Conservation (phyloP, 2,329 filamentous ascomycete genomes). For the Alternaria tenuissima region DNA sequence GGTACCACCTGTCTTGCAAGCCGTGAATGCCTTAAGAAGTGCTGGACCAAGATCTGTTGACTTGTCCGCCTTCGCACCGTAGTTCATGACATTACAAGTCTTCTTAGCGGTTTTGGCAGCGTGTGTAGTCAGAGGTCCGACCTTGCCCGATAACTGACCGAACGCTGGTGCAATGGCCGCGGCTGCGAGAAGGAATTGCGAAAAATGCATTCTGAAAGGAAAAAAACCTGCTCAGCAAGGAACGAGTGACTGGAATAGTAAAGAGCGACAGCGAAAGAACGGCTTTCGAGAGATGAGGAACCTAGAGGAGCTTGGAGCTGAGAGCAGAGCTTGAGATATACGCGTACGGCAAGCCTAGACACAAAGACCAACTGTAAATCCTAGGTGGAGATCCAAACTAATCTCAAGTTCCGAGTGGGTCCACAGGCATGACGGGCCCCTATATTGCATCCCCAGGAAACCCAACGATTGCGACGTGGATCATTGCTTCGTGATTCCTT, state of each 20-base stretch:
- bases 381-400: slow-evolving; percentile 1
- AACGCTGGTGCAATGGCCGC: slow-evolving; percentile 29
- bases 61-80: slow-evolving; percentile 61
- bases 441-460: slow-evolving; percentile 1
- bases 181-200: slow-evolving; percentile 30
- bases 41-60: slow-evolving; percentile 61
- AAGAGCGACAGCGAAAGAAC: slow-evolving; percentile 11
- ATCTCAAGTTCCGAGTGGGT: background rate
- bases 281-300: background rate
- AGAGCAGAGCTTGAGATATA: slow-evolving; percentile 1
- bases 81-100: slow-evolving; percentile 62
- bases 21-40: slow-evolving; percentile 59
- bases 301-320: background rate
- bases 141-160: slow-evolving; percentile 46
- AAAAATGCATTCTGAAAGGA: slow-evolving; percentile 34
- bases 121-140: slow-evolving; percentile 43
- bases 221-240: slow-evolving; percentile 38
- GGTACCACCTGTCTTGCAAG: slow-evolving; percentile 61
- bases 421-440: background rate
- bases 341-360: background rate
- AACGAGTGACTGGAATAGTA: slow-evolving; percentile 24
- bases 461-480: background rate
- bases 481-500: background rate
- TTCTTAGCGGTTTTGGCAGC: slow-evolving; percentile 57
- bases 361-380: slow-evolving; percentile 1